phyloP scores from a whole-genome alignment of 768 basidiomycete species.

The Suillus fuscotomentosus region DNA sequence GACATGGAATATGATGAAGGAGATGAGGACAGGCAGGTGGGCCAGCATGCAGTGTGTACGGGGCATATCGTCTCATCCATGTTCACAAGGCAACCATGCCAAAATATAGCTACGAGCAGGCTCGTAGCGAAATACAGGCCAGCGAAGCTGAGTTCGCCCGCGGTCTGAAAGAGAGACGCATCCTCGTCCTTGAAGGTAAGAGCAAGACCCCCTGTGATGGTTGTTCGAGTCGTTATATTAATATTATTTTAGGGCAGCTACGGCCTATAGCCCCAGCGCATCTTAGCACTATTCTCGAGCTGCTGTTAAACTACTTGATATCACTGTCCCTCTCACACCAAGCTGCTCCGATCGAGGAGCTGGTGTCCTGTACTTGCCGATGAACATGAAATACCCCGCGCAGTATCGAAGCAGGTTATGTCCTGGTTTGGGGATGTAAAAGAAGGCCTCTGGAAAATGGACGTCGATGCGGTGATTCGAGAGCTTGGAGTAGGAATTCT shows the following conservation, averaged over 20 bases:
- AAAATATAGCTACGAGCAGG: conserved; percentile 54
- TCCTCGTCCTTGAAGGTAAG: conserved; percentile 72
- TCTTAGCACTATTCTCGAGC: conserved; percentile 69
- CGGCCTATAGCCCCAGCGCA: conserved; percentile 69
- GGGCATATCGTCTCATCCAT: background rate
- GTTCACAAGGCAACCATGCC: conserved; percentile 34
- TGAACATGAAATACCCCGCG: conserved; percentile 67
- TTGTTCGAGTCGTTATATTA: background rate
- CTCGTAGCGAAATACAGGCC: conserved; percentile 70
- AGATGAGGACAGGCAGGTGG: conserved; percentile 40
- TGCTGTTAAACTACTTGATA: conserved; percentile 73
- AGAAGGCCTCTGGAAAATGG: conserved; percentile 63
- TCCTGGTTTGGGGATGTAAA: conserved; percentile 74
- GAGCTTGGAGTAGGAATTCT: conserved; percentile 81
- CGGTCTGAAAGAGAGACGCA: conserved; percentile 65
- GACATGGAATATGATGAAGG: conserved; percentile 72
- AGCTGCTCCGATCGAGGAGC: conserved; percentile 54
- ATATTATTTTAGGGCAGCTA: conserved; percentile 51
- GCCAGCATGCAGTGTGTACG: conserved; percentile 6
- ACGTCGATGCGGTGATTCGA: conserved; percentile 57
- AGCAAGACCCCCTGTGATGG: background rate
- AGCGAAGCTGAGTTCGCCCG: conserved; percentile 70
- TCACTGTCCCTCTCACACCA: conserved; percentile 54
- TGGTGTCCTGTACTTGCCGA: conserved; percentile 61
- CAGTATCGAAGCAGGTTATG: conserved; percentile 69